Conservation (phyloP, 768 basidiomycete genomes). For the Kockovaella imperatae region DNA sequence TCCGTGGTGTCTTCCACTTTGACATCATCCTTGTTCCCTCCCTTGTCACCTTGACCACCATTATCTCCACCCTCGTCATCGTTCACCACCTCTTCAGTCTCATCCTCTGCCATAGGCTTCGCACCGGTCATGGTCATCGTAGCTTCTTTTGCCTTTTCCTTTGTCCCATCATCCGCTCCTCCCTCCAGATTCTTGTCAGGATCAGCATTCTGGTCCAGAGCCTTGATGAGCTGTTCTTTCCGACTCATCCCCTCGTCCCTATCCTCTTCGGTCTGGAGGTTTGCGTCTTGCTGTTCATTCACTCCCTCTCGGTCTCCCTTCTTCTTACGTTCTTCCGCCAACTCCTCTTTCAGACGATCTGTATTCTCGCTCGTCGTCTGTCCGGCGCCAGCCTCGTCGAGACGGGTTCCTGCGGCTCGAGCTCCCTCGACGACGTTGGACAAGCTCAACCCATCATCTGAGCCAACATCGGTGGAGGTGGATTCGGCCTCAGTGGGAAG, state of each 20-base stretch:
- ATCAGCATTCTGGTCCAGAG: constrained; percentile 2
- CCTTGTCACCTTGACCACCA: not conserved
- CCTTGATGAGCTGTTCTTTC: not conserved
- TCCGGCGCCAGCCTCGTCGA: not conserved
- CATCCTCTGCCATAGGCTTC: constrained; percentile 53
- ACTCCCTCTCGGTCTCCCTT: not conserved
- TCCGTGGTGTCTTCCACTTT: too few species aligned
- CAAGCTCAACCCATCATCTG: not conserved
- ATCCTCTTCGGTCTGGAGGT: not conserved
- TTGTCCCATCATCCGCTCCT: constrained; percentile 2
- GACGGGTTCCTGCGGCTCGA: not conserved
- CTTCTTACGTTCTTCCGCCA: not conserved
- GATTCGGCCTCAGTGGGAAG: not conserved
- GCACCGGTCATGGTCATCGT: not conserved
- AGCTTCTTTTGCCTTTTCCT: not conserved
- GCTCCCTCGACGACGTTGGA: not conserved
- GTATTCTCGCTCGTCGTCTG: not conserved
- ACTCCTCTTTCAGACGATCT: not conserved
- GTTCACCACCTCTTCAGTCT: constrained; percentile 42
- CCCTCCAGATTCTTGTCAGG: not conserved
- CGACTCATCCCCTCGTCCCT: not conserved
- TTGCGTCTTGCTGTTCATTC: not conserved
- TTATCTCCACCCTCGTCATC: not conserved
- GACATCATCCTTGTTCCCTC: too few species aligned
- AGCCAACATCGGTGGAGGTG: not conserved